phyloP scores from a whole-genome alignment of 805 yeast species.

The Torulaspora maleeae region DNA sequence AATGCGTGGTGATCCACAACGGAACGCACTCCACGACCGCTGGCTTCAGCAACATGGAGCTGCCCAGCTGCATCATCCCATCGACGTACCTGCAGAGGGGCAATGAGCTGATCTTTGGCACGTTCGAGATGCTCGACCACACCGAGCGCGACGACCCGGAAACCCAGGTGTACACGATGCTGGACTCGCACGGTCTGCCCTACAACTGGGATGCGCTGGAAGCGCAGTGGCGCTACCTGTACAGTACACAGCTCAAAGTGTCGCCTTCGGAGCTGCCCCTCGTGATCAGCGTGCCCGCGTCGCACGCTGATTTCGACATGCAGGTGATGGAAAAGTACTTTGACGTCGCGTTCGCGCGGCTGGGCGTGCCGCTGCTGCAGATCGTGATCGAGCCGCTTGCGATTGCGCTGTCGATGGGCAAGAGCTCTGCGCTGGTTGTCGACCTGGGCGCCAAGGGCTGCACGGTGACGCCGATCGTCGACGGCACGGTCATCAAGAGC shows the following conservation, averaged over 20 bases:
- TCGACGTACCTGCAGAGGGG: slow-evolving; percentile 46
- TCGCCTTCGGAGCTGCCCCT: slow-evolving; percentile 62
- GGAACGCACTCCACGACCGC: slow-evolving; percentile 64
- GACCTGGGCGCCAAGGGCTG: slow-evolving; percentile 72
- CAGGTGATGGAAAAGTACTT: slow-evolving; percentile 53
- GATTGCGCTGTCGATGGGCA: slow-evolving; percentile 71
- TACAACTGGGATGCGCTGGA: slow-evolving; percentile 71
- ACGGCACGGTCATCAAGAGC: slow-evolving; percentile 65
- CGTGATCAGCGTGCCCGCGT: slow-evolving; percentile 40
- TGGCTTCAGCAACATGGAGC: slow-evolving; percentile 61
- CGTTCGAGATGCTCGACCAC: slow-evolving; percentile 28
- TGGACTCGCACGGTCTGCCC: slow-evolving; percentile 54
- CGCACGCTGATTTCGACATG: slow-evolving; percentile 20
- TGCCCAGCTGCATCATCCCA: slow-evolving; percentile 56
- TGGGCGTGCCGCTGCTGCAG: slow-evolving; percentile 72
- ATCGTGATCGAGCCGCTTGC: slow-evolving; percentile 74
- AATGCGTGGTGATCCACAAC: slow-evolving; percentile 67
- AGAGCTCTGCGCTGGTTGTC: slow-evolving; percentile 70
- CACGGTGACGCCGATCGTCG: slow-evolving; percentile 70
- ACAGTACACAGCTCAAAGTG: slow-evolving; percentile 45
- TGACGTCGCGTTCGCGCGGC: slow-evolving; percentile 69
- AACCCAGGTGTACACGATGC: slow-evolving; percentile 44
- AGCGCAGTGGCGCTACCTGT: slow-evolving; percentile 64
- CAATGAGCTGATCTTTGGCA: slow-evolving; percentile 24
- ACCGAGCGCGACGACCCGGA: slow-evolving; percentile 9